phyloP scores from a whole-genome alignment of 108 stramenopile genomes.

The Cylindrotheca fusiformis region DNA sequence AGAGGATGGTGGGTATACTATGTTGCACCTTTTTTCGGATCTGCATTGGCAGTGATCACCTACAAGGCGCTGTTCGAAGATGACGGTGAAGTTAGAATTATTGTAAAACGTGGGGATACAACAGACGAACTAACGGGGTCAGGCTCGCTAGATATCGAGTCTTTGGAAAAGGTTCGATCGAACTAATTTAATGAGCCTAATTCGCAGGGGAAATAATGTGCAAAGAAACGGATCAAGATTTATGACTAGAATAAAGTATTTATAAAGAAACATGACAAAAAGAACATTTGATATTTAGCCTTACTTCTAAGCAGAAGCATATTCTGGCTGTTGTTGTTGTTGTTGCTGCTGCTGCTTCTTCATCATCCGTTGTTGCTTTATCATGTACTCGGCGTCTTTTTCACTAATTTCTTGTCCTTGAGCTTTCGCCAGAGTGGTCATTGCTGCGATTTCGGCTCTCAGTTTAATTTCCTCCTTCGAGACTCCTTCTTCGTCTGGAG shows the following conservation, averaged over 20 bases:
- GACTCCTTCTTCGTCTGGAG: conserved; percentile 2
- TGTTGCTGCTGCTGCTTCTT: conserved; percentile 7
- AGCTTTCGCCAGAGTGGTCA: conserved; percentile 88
- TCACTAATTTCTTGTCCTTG: conserved; percentile 87
- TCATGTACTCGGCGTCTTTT: conserved; percentile 82
- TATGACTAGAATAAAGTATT: no score
- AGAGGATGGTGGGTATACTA: background rate
- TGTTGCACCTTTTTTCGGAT: background rate
- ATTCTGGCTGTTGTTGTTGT: background rate
- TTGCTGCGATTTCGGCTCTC: conserved; percentile 82
- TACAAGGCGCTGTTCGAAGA: background rate
- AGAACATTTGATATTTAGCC: no score
- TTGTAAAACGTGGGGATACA: no score
- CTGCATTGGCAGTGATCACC: background rate
- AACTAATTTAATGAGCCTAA: no score
- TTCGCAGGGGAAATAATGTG: no score
- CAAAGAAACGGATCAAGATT: no score
- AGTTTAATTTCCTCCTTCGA: conserved; percentile 63
- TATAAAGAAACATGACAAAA: no score
- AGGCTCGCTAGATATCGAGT: no score
- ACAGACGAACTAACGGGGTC: no score
- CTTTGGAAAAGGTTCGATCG: no score
- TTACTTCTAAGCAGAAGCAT: no score
- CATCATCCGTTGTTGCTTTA: conserved; percentile 58
- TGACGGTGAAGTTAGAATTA: background rate